phyloP scores from a whole-genome alignment of 768 basidiomycete species.

The Piloderma croceum region DNA sequence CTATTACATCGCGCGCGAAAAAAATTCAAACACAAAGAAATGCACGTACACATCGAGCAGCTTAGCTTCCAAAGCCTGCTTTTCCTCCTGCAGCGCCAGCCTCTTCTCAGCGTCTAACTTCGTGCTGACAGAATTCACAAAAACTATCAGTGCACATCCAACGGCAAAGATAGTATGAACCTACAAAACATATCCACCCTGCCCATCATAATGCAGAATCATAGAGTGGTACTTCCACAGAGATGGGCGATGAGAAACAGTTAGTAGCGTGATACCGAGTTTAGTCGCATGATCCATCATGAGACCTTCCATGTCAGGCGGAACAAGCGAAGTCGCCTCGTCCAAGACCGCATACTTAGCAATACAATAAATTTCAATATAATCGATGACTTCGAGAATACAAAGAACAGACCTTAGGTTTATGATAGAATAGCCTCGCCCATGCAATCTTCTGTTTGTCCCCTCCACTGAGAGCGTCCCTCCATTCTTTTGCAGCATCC shows the following conservation, averaged over 20 bases:
- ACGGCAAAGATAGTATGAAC: slow-evolving; percentile 24
- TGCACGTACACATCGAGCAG: slow-evolving; percentile 83
- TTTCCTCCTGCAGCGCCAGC: slow-evolving; percentile 90
- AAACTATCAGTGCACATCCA: background rate
- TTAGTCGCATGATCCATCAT: slow-evolving; percentile 93
- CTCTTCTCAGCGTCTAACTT: slow-evolving; percentile 87
- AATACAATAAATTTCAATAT: slow-evolving; percentile 4
- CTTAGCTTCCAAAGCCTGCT: slow-evolving; percentile 80
- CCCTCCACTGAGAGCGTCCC: slow-evolving; percentile 87
- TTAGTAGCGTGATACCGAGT: slow-evolving; percentile 86
- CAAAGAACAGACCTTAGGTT: slow-evolving; percentile 62
- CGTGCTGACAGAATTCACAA: slow-evolving; percentile 52
- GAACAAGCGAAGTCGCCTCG: slow-evolving; percentile 93
- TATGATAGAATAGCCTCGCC: slow-evolving; percentile 94
- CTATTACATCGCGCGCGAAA: background rate
- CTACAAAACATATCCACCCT: slow-evolving; percentile 93
- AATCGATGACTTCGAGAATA: slow-evolving; percentile 1
- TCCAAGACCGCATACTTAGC: slow-evolving; percentile 96
- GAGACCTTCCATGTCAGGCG: slow-evolving; percentile 83
- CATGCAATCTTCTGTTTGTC: slow-evolving; percentile 98
- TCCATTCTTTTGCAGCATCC: slow-evolving; percentile 87
- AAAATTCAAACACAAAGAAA: background rate
- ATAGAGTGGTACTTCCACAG: slow-evolving; percentile 89
- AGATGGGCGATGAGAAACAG: slow-evolving; percentile 92
- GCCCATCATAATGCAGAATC: slow-evolving; percentile 89